Evolutionary conservation across 2,329 filamentous ascomycete genomes (phyloP), one percentile per base, ranked within the genome.

Genomic region (Fusarium xylarioides): DNA sequence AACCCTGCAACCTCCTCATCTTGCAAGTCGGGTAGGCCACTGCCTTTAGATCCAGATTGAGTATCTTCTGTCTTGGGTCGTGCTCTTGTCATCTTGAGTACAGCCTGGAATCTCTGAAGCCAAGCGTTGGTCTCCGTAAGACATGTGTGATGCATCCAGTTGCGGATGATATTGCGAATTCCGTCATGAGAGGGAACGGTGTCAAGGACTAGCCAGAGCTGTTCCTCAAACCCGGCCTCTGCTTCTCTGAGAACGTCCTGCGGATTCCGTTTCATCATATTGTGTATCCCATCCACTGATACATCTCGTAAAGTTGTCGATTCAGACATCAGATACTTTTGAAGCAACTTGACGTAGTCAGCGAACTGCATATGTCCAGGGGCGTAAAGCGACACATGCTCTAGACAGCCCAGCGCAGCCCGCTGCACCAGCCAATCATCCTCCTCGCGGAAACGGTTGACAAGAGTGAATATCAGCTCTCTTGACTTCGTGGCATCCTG

Each of bases 1-100:
- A 99, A 98, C 0, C 96, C 96, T 58, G 96, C 96, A 40, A 97
- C 95, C 81, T 99, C 97, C 80, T 99, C 96, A 79, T 99, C 96
- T 71, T 95, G 93, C 1, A 98, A 83, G 76, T 99, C 96, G n/a
- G 93, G 87, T 18, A 89, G 86, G 8, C 87, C 85, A 15, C 85
- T 86, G 11, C 70, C 71, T 82, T 80, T 75, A 85, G 76, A 88
- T 16, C 85, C 81, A 8, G 85, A 79, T 23, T 82, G 83, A 10
- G 83, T 80, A 2, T 85, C 80, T 47, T 88, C 86, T 34, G 90
- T 87, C 46, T 90, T 88, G 4, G 84, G 83, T 78, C 92, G 93
- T 35, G 89, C 87, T 73, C 93, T 91, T 1, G 93, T 97, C 87
- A 97, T 97, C 40, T 94, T 96, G 70, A 98, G 88, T 16, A 98